A percentile compares a stretch with the other conserved stretches of the same genome.
phyloP scores from a whole-genome alignment of 164 flowering plant species.

The Malania oleifera region DNA sequence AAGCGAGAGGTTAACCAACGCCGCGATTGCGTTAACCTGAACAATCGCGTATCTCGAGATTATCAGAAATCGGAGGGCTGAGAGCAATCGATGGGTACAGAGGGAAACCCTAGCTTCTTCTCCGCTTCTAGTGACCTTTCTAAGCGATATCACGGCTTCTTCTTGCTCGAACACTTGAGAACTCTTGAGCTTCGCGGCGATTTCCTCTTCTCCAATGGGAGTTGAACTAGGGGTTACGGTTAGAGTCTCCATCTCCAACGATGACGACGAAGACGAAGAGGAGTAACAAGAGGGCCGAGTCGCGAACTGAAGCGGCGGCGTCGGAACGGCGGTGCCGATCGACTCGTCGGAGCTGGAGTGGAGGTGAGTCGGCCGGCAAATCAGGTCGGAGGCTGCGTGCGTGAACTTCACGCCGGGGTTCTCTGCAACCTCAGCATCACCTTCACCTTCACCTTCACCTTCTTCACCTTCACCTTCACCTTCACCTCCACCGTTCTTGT shows the following conservation, averaged over 20 bases:
- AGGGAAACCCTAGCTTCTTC: constrained; percentile 22
- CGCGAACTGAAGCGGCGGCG: constrained; percentile 18
- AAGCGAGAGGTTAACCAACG: constrained; percentile 38
- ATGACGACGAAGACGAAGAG: constrained; percentile 28
- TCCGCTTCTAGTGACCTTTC: constrained; percentile 24
- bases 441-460: background rate
- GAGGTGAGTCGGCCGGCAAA: constrained; percentile 15
- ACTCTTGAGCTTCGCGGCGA: constrained; percentile 29
- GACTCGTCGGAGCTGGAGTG: constrained; percentile 26
- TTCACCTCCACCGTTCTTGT: background rate
- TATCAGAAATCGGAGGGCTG: constrained; percentile 25
- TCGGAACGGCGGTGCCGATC: constrained; percentile 2
- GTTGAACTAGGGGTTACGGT: background rate
- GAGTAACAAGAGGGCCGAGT: constrained; percentile 27
- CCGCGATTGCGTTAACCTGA: constrained; percentile 38
- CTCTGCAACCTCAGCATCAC: constrained; percentile 17
- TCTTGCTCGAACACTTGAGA: constrained; percentile 19
- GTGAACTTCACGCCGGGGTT: constrained; percentile 12
- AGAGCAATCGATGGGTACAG: constrained; percentile 28
- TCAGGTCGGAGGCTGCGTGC: constrained; percentile 22
- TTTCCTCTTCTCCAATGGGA: constrained; percentile 22
- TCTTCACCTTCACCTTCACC: constrained; percentile 15
- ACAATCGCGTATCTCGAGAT: constrained; percentile 20
- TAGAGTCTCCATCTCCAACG: constrained; percentile 22
- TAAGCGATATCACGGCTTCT: constrained; percentile 23